Base-by-base conservation (phyloP, 306 rosid species). In the Datisca glomerata region DNA sequence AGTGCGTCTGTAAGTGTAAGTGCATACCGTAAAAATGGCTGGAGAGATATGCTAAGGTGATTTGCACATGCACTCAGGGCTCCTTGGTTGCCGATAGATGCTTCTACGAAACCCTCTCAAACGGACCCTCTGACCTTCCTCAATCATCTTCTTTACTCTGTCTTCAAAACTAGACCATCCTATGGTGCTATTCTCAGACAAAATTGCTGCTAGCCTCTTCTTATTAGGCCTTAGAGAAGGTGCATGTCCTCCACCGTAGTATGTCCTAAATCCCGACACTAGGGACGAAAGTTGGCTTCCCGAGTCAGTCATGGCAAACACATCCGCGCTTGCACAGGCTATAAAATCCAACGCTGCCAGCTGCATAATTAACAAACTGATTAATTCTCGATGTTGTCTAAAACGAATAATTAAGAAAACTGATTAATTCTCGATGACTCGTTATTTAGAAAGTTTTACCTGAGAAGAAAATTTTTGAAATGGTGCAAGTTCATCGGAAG, bases 271-370 rank as follows among this genome's bases (percentile, higher is more conserved):
- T 41, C 98, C 98, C 24, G 98, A 74, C 41, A 89, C 98, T 57
- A 89, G 43, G 25, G 98, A 89, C 29, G 98, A 84, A 44, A 89
- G 78, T 80, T 89, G 95, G 81, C 98, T 83, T 38, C 98, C 95
- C 12, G 98, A 80, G 49, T 89, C 98, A 0, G 95, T 89, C 91
- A 89, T 89, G 43, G 95, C 86, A 41, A 89, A 89, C 34, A 89
- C 95, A 75, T 89, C 75, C 14, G 95, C 76, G 47, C 82, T 84
- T 56, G 93, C 91, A 56, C 95, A 89, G 1, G 91, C 91, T 24
- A 89, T 80, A 46, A 83, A 80, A 57, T 89, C 98, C 73, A 89
- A 65, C 19, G 98, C 98, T 45, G 95, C 98, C 50, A 89, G 43
- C 95, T 83, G 77, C 80, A 73, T 49, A n/a, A 7, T 11, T 17